Evolutionary conservation across 2,329 filamentous ascomycete species (phyloP).

Genomic region (Zalaria sp.): DNA sequence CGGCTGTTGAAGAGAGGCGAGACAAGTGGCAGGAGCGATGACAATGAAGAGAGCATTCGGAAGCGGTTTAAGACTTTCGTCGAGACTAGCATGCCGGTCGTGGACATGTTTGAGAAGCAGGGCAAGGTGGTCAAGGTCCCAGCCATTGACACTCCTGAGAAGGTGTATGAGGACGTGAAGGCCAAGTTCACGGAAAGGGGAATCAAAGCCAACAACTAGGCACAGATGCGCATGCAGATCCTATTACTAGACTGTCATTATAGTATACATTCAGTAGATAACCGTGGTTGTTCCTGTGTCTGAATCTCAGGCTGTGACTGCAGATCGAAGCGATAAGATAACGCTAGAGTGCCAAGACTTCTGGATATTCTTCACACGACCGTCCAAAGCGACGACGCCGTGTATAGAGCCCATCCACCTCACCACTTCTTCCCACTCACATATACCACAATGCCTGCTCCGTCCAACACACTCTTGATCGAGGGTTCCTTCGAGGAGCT

Average conservation of each 20-base stretch:
- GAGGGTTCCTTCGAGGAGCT: constrained; percentile 92
- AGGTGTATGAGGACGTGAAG: constrained; percentile 44
- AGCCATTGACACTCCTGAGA: constrained; percentile 53
- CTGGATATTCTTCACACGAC: too few relatives aligned
- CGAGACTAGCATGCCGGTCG: constrained; percentile 95
- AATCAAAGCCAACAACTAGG: constrained; percentile 9
- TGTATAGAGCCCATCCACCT: too few relatives aligned
- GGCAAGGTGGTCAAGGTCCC: constrained; percentile 68
- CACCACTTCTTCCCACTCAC: neutral
- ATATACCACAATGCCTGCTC: constrained; percentile 4
- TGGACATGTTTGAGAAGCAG: constrained; percentile 66
- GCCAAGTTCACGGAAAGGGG: constrained; percentile 31
- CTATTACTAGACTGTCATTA: too few relatives aligned
- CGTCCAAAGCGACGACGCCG: too few relatives aligned
- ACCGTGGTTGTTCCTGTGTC: too few relatives aligned
- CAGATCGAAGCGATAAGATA: too few relatives aligned
- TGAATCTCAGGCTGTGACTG: too few relatives aligned
- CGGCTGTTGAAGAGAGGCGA: constrained; percentile 78
- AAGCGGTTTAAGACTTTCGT: constrained; percentile 92
- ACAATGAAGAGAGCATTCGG: constrained; percentile 89
- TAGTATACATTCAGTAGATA: too few relatives aligned
- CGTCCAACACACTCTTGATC: constrained; percentile 36
- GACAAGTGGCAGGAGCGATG: constrained; percentile 81
- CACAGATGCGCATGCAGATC: neutral
- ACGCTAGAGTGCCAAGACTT: too few relatives aligned